These are phyloP conservation scores for Stephanodiscus triporus DNA, from an alignment of 108 stramenopile species.

Conservation along the genomic window DNA sequence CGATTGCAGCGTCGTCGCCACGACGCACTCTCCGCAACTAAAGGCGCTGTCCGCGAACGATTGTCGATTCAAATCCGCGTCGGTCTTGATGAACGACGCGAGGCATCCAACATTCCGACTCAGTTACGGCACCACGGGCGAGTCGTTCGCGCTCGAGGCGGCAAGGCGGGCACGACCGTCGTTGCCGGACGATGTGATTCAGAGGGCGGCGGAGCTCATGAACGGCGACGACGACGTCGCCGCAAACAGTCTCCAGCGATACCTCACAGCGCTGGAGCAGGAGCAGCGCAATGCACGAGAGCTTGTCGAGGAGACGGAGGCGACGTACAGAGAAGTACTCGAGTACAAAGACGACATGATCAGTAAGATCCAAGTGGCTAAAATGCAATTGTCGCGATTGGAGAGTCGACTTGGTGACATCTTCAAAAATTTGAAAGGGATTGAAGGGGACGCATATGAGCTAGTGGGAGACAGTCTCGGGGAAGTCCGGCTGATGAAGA, in stretches of 20 bases:
- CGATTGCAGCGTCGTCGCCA: conserved; percentile 64
- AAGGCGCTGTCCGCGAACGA: conserved; percentile 68
- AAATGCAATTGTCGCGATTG: conserved; percentile 50
- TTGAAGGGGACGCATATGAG: conserved; percentile 41
- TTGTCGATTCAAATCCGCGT: conserved; percentile 64
- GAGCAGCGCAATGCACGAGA: conserved; percentile 39
- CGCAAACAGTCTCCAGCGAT: conserved; percentile 26
- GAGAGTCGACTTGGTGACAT: conserved; percentile 55
- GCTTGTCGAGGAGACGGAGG: conserved; percentile 35
- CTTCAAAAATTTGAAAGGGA: conserved; percentile 46
- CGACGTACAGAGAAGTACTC: conserved; percentile 29
- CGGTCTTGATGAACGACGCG: conserved; percentile 52
- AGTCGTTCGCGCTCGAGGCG: conserved; percentile 78
- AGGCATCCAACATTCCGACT: conserved; percentile 63
- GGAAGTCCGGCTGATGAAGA: conserved; percentile 55
- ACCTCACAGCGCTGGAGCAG: conserved; percentile 54
- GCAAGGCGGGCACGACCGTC: conserved; percentile 60
- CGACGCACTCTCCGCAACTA: conserved; percentile 79
- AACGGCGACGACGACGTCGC: conserved; percentile 43
- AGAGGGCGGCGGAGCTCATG: conserved; percentile 61
- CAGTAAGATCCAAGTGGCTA: conserved; percentile 61
- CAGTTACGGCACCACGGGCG: conserved; percentile 72
- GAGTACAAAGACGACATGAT: conserved; percentile 58
- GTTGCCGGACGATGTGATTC: conserved; percentile 67
- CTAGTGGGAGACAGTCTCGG: conserved; percentile 71